A percentile compares a stretch with the other conserved stretches of the same genome.
phyloP scores from a whole-genome alignment of 2,329 filamentous ascomycete genomes.

The Diplodia intermedia region DNA sequence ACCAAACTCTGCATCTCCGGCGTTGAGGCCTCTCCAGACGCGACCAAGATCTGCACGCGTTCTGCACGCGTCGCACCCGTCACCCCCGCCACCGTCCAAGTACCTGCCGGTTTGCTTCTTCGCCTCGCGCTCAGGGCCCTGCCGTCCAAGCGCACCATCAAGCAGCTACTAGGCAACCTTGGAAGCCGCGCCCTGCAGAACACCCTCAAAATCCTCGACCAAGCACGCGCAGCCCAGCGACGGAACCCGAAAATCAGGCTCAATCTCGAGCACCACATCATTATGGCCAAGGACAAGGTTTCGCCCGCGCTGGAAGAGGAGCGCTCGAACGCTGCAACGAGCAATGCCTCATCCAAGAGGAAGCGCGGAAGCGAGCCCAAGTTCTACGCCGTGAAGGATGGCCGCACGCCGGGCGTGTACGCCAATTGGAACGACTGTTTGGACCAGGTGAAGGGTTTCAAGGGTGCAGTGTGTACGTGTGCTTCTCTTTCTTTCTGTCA shows the following conservation, averaged over 20 bases:
- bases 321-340: constrained; percentile 36
- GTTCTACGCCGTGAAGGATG: constrained; percentile 69
- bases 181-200: neutral
- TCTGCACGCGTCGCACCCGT: constrained; percentile 7
- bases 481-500: neutral
- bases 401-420: constrained; percentile 68
- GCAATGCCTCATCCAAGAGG: constrained; percentile 56
- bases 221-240: neutral
- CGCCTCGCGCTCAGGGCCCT: neutral
- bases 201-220: constrained; percentile 5
- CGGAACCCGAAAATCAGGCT: neutral
- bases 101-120: constrained; percentile 1
- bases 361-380: constrained; percentile 61
- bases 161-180: constrained; percentile 6
- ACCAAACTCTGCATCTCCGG: neutral
- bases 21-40: neutral
- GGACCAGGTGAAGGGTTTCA: constrained; percentile 66
- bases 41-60: neutral
- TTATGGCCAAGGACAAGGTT: constrained; percentile 13
- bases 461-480: constrained; percentile 52
- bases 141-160: neutral
- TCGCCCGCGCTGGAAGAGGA: constrained; percentile 28
- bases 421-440: constrained; percentile 68
- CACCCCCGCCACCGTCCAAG: neutral
- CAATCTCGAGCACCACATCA: constrained; percentile 9